Percentiles rank a stretch among this genome's conserved stretches.
Conservation (phyloP, 768 basidiomycete genomes). For the Boletus rubescentipes region DNA sequence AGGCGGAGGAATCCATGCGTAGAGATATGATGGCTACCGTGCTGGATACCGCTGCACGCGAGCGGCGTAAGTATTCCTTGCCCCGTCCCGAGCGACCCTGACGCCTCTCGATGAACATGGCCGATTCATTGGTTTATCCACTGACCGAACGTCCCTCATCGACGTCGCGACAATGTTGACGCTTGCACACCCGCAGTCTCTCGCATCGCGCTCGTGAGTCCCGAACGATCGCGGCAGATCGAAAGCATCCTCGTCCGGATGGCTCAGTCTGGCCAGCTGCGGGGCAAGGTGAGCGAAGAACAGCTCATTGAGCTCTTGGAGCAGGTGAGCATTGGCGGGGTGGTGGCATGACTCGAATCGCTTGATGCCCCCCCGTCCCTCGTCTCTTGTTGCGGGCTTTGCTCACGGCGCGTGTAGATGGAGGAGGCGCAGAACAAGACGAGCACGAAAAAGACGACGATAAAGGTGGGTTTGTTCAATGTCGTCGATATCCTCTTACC, state of each 20-base stretch:
- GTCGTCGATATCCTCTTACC: not conserved
- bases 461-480: constrained; percentile 45
- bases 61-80: constrained; percentile 57
- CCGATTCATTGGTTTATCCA: not conserved
- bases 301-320: constrained; percentile 86
- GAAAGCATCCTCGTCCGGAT: constrained; percentile 76
- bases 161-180: not conserved
- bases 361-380: not conserved
- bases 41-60: constrained; percentile 74
- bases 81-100: not conserved
- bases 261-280: constrained; percentile 81
- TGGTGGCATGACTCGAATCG: not conserved
- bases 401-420: constrained; percentile 39
- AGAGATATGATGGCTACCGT: constrained; percentile 77
- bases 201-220: constrained; percentile 84
- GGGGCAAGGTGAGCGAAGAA: constrained; percentile 71
- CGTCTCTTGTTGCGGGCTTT: not conserved
- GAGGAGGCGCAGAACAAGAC: constrained; percentile 52
- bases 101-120: not conserved
- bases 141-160: no score
- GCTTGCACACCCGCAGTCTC: constrained; percentile 53
- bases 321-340: constrained; percentile 50
- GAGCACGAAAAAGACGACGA: constrained; percentile 54
- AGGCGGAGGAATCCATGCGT: constrained; percentile 73
- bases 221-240: constrained; percentile 77